These are phyloP conservation scores for Dispira parvispora DNA, from an alignment of 192 early-diverging fungal genomes.

Conservation along the genomic window DNA sequence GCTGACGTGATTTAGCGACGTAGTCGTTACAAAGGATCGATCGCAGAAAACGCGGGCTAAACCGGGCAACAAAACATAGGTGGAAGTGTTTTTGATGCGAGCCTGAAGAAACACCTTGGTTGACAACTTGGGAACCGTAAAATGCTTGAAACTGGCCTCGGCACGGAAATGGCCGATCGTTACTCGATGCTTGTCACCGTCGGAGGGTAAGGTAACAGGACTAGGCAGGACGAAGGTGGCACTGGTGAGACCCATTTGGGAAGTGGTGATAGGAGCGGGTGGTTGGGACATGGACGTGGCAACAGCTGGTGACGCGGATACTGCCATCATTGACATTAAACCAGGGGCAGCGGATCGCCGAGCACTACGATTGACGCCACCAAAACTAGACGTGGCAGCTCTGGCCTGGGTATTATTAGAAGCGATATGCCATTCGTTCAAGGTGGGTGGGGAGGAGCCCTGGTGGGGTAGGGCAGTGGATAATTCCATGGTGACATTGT, in stretches of 20 bases:
- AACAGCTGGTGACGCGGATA: not conserved
- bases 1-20: not conserved
- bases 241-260: not conserved
- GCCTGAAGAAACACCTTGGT: not conserved
- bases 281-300: not conserved
- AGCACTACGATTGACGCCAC: not conserved
- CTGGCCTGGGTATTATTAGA: not conserved
- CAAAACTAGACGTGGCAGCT: not conserved
- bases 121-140: not conserved
- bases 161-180: not conserved
- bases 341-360: not conserved
- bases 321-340: not conserved
- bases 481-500: constrained; percentile 6
- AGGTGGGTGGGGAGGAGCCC: not conserved
- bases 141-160: constrained; percentile 2
- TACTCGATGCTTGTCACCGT: not conserved
- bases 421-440: not conserved
- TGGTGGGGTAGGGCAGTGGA: constrained; percentile 9
- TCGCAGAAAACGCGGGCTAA: constrained; percentile 8
- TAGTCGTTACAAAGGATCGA: not conserved
- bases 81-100: constrained; percentile 5
- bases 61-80: constrained; percentile 3
- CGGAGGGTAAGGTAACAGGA: constrained; percentile 1
- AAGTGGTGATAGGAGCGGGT: not conserved
- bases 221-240: not conserved